Conservation (phyloP, 768 basidiomycete genomes). For the Dioszegia hungarica region DNA sequence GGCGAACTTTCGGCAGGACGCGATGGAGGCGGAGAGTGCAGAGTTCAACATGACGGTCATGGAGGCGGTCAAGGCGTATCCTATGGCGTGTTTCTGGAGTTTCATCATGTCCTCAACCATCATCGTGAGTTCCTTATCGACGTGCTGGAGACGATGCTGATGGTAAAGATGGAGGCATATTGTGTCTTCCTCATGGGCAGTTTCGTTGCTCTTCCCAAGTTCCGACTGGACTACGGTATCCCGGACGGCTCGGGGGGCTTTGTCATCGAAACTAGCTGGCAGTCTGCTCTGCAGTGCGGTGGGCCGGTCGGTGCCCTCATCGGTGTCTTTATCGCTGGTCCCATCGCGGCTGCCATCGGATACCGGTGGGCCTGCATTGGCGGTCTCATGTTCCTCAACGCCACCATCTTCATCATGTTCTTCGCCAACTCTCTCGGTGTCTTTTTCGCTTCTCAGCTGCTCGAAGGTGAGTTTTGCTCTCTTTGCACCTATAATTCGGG, state of each 20-base stretch:
- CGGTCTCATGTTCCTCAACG: slow-evolving; percentile 33
- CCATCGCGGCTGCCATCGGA: slow-evolving; percentile 29
- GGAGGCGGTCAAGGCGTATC: slow-evolving; percentile 36
- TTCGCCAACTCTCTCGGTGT: slow-evolving; percentile 35
- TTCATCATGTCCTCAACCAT: slow-evolving; percentile 37
- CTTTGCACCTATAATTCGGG: neutral
- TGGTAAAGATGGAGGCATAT: slow-evolving; percentile 27
- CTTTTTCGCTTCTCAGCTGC: slow-evolving; percentile 35
- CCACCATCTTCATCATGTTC: slow-evolving; percentile 35
- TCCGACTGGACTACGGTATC: slow-evolving; percentile 20
- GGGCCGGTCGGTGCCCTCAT: slow-evolving; percentile 38
- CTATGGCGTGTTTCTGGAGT: slow-evolving; percentile 43
- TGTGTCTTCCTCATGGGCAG: slow-evolving; percentile 37
- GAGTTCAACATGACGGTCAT: slow-evolving; percentile 36
- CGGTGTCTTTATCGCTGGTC: slow-evolving; percentile 39
- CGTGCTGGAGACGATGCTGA: neutral
- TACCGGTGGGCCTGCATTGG: slow-evolving; percentile 35
- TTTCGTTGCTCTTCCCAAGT: slow-evolving; percentile 33
- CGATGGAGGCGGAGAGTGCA: slow-evolving; percentile 32
- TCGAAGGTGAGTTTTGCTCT: slow-evolving; percentile 21
- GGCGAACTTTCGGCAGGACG: slow-evolving; percentile 18
- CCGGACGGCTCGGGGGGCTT: slow-evolving; percentile 3
- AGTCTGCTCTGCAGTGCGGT: slow-evolving; percentile 29
- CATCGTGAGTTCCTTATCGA: slow-evolving; percentile 9
- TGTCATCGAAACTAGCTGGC: slow-evolving; percentile 35